Base-by-base conservation (phyloP, 1,284 basidiomycete species). In the Puccinia coronata region DNA sequence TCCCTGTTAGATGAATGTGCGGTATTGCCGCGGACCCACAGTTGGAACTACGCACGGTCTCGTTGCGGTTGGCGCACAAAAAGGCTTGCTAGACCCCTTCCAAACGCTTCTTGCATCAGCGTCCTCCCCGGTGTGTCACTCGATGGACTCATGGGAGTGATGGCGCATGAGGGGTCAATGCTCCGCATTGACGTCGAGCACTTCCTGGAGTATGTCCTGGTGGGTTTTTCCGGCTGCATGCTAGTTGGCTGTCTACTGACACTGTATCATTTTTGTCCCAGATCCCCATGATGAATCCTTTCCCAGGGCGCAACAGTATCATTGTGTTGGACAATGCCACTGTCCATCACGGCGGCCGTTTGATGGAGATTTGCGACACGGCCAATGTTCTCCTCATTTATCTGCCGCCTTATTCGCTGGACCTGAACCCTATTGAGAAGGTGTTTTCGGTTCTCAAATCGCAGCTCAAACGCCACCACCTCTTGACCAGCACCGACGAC, bases 391-490 rank as follows among this genome's bases (percentile, higher is more conserved):
- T 59, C n/a, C 25, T 59, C 5, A 41, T 76, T 25, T 55, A 63
- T 41, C 73, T 76, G 14, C 73, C 73, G 6, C 55, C 73, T 41
- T 63, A 76, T 41, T 63, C 55, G 12, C 73, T 57, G 6, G 73
- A 76, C 59, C 43, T 59, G 23, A 76, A 63, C 55, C 73, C 73
- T 41, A 76, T 76, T 25, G 73, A 76, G 28, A 61, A 59, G 39
- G 55, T 39, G 39, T 76, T 76, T 31, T 41, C 36, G 2, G 55
- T 76, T 8, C 20, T 59, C 2, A 76, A 76, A 47, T 39, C 39
- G 5, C 1, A 63, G 18, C 28, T 76, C 16, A 61, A 61, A 28
- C 6, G 57, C 14, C 9, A 28, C 28, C 57, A 16, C 28, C 6
- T 39, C 14, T 25, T 69, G 9, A 69, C 39, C 16, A 36, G 65